These are phyloP conservation scores for Solidago caesia DNA, from an alignment of 129 eudicot species.

Conservation along the genomic window DNA sequence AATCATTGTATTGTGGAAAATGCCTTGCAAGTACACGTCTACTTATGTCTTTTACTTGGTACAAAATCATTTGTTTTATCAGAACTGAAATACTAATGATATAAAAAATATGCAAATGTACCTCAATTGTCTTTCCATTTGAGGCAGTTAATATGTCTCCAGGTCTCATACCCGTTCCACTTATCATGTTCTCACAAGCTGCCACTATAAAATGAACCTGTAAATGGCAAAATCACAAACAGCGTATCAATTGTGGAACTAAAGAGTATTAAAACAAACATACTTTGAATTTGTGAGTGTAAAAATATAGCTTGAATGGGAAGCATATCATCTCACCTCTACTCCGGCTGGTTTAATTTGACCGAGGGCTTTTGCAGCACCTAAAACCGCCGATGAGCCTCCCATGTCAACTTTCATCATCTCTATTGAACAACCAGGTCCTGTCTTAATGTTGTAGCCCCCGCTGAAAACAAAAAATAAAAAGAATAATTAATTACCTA, in stretches of 20 bases:
- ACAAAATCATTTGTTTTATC: background rate
- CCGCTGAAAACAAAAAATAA: slow-evolving; percentile 54
- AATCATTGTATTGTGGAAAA: too few species aligned
- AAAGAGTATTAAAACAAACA: background rate
- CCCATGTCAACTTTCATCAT: slow-evolving; percentile 98
- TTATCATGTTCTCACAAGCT: slow-evolving; percentile 99
- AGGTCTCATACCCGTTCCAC: slow-evolving; percentile 99
- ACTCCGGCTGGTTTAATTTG: slow-evolving; percentile 94
- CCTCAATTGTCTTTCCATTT: slow-evolving; percentile 99
- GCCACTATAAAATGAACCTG: slow-evolving; percentile 99
- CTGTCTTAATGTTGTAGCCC: slow-evolving; percentile 97
- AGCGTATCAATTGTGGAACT: background rate
- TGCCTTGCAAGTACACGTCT: too few species aligned
- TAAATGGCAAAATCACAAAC: slow-evolving; percentile 3
- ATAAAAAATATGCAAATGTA: slow-evolving; percentile 16
- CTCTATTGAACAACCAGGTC: slow-evolving; percentile 89
- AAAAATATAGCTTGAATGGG: background rate
- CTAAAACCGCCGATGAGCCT: slow-evolving; percentile 94
- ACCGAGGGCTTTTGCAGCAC: slow-evolving; percentile 98
- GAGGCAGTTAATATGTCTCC: slow-evolving; percentile 94
- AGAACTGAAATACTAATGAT: background rate
- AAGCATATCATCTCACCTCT: slow-evolving; percentile 50
- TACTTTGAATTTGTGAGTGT: background rate
- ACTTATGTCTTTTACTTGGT: background rate
- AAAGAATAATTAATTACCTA: background rate